phyloP scores from a whole-genome alignment of 2,329 filamentous ascomycete species.

The Coniosporium tulheliwenetii region DNA sequence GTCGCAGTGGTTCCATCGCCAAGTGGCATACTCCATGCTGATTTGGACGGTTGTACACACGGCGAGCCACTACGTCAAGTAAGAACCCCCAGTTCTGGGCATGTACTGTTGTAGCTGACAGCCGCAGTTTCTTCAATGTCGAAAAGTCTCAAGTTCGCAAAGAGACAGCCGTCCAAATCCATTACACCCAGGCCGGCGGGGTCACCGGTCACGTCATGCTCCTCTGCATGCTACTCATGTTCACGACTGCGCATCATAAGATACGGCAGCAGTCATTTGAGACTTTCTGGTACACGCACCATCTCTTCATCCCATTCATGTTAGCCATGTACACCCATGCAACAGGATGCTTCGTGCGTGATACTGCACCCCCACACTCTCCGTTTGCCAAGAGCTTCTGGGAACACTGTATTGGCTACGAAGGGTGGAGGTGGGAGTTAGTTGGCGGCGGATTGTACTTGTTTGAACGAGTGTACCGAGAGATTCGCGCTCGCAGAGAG shows the following conservation, averaged over 20 bases:
- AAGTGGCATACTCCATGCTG: conserved; percentile 79
- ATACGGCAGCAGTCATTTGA: conserved; percentile 96
- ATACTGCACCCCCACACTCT: conserved; percentile 54
- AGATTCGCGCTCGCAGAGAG: conserved; percentile 66
- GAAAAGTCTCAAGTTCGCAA: conserved; percentile 72
- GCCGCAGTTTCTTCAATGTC: conserved; percentile 78
- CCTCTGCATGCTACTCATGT: conserved; percentile 97
- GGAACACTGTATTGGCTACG: conserved; percentile 85
- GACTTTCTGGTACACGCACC: conserved; percentile 98
- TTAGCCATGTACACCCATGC: conserved; percentile 92
- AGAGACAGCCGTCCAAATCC: conserved; percentile 71
- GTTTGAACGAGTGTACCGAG: conserved; percentile 75
- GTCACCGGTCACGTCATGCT: conserved; percentile 97
- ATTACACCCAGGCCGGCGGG: conserved; percentile 77
- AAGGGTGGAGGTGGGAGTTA: conserved; percentile 95
- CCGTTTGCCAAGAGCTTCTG: conserved; percentile 84
- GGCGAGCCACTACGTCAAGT: conserved; percentile 84
- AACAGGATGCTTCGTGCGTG: conserved; percentile 89
- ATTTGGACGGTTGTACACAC: conserved; percentile 70
- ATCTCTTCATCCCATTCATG: conserved; percentile 93
- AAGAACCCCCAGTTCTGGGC: conserved; percentile 18
- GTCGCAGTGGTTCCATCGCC: conserved; percentile 91
- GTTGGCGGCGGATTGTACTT: conserved; percentile 76
- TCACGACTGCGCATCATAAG: conserved; percentile 82
- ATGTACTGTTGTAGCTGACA: conserved; percentile 5